Conservation (phyloP, 768 basidiomycete species). For the Gymnopilus junonius region DNA sequence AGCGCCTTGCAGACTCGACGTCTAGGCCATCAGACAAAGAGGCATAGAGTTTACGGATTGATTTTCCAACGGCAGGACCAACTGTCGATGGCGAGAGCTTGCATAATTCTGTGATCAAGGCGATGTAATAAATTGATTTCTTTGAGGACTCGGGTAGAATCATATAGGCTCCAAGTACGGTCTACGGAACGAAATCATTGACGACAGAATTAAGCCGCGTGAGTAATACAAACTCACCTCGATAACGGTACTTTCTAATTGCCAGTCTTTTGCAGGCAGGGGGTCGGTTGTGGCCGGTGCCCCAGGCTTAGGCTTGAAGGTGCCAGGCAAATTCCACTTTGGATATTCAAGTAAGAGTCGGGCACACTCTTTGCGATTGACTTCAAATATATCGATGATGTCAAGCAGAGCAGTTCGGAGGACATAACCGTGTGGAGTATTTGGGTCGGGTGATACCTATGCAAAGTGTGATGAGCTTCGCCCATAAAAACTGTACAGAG, state of each 20-base stretch:
- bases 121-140: constrained; percentile 84
- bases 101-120: constrained; percentile 91
- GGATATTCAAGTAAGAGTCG: constrained; percentile 84
- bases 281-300: constrained; percentile 56
- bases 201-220: background rate
- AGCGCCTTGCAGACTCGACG: constrained; percentile 77
- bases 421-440: constrained; percentile 77
- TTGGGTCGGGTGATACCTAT: constrained; percentile 79
- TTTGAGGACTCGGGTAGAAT: constrained; percentile 77
- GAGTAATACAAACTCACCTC: constrained; percentile 55
- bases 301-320: constrained; percentile 81
- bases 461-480: constrained; percentile 1
- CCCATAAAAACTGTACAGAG: background rate
- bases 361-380: constrained; percentile 96
- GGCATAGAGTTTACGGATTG: constrained; percentile 85
- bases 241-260: constrained; percentile 86
- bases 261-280: constrained; percentile 73
- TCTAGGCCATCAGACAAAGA: constrained; percentile 86
- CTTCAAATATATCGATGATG: constrained; percentile 86
- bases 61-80: constrained; percentile 96
- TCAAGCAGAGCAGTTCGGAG: constrained; percentile 78
- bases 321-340: constrained; percentile 80
- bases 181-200: constrained; percentile 41
- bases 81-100: constrained; percentile 92
- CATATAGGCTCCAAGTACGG: constrained; percentile 74